Evolutionary conservation across 2,329 filamentous ascomycete genomes (phyloP), one percentile per base, ranked within the genome.

Genomic region (Coniella vitis): DNA sequence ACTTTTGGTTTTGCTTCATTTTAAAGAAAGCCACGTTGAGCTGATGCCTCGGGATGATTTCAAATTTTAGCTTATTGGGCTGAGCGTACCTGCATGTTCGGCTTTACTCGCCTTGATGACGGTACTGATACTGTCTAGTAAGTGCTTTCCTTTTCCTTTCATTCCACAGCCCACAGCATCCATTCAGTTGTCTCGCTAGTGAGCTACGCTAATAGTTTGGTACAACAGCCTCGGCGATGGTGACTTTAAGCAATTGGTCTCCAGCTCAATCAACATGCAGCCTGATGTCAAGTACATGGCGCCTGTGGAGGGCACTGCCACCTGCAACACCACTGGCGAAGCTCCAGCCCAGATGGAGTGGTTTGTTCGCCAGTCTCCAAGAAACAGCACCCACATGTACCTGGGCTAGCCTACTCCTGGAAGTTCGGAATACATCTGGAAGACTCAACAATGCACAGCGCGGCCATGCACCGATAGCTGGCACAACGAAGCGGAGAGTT

Each of bases 51-150:
- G 7, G 13, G 20, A 12, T 40, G 19, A 22, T n/a, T 8, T 40
- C n/a, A n/a, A 8, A 5, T 29, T 25, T 21, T 25, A 45, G 43
- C 21, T 5, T 45, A 45, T 21, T 38, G 4, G 13, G 12, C n/a
- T 8, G 14, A 29, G 9, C 44, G 48, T 34, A 47, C 19, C 19
- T 51, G 48, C 45, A 9, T 47, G 44, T 51, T 51, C 16, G 48
- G 44, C 3, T 42, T 51, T n/a, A 41, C 32, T 34, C 40, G 48
- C n/a, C 14, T 36, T 4, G 45, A 51, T 25, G 44, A 35, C 14
- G 20, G 37, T 10, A 14, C 47, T 19, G 37, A 48, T 9, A 29
- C 21, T 13, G 22, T 48, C 14, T 7, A 37, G 48, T 51, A 16
- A 51, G 48, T 46, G 17, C 19, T 8, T 4, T 4, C 13, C 34